Base-by-base conservation (phyloP, 164 flowering plant genomes). In the Tetrastigma voinierianum region DNA sequence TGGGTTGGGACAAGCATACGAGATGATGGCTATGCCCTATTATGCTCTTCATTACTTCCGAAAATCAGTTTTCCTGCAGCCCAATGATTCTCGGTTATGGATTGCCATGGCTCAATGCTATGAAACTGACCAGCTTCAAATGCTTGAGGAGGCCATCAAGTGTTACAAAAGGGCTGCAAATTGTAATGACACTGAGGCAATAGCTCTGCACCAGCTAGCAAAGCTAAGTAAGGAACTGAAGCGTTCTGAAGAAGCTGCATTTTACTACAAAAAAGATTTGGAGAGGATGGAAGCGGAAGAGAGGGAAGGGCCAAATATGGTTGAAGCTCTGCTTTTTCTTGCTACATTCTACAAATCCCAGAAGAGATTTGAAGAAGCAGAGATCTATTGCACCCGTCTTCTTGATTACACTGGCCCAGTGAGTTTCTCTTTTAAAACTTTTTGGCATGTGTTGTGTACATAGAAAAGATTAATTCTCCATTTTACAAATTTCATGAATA, bases 101-200 rank as follows among this genome's bases (percentile, higher is more conserved):
- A 91, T 89, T 66, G 98, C 98, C 55, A 93, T 93, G 99, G 98
- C 93, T 66, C 90, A 90, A 67, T 96, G 99, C 75, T 96, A 91
- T 62, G 95, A 91, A 70, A 81, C 90, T 8, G 96, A 91, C 21
- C 90, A 90, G 77, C 90, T 96, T 67, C 85, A 73, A 71, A 87
- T 91, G 97, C 86, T 85, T 51, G 99, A 96, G 77, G 98, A 93
- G 66, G 98, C 99, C 53, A 87, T 93, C 58, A 91, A 90, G 79
- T 93, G 99, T 72, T 93, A 93, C 67, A 84, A 59, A 75, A 83
- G 97, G 75, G 91, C 98, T 18, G 92, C 81, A 23, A 80, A 82
- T 59, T 85, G 91, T 79, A 84, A 91, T 75, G 99, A 96, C 71
- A 81, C 83, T 16, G 99, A 96, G 76, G 98, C 92, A 20, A 86